Base-by-base conservation (phyloP, 257 asterid genomes). In the Apocynum venetum region DNA sequence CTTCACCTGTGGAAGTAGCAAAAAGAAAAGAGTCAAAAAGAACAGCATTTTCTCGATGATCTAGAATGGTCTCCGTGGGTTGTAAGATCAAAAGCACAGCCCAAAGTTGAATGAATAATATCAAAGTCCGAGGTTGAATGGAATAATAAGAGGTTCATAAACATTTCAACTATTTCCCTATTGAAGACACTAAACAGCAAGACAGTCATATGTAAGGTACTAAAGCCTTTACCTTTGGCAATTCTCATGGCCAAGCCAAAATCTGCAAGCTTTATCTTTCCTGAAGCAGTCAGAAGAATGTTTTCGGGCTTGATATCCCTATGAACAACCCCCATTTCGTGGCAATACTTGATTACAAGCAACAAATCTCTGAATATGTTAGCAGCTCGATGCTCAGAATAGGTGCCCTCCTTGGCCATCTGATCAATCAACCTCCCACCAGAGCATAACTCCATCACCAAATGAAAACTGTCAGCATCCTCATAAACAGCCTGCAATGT, bases 181-280 rank as follows among this genome's bases (percentile, higher is more conserved):
- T 68, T 67, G n/a, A 53, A 68, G 73, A 19, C 6, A 68, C 7
- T 17, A 36, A 43, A 66, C 49, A 66, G 12, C 71, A 15, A 66
- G 71, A 15, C 25, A 6, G 3, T 40, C 72, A 68, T 19, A 48
- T 49, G 63, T 4, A 74, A 75, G 68, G 71, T 25, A 48, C 13
- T 19, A 38, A 38, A 38, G 15, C 15, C 9, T 17, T 79, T 81
- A 86, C 89, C 89, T 67, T 80, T 79, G 7, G 86, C 82, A 82
- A 86, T 82, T 83, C 89, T 86, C 89, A 86, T 84, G 40, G 89
- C 88, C 83, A 86, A 86, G 75, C 89, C 89, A 67, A 86, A 86
- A 82, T 86, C 89, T 20, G 88, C 89, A 72, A 86, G 88, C 77
- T 86, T 86, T 77, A 86, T 80, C 78, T 78, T 86, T 52, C 88